Evolutionary conservation across 768 basidiomycete species (phyloP), one percentile per base, ranked within the genome.

Genomic region (Tricholoma terreum): DNA sequence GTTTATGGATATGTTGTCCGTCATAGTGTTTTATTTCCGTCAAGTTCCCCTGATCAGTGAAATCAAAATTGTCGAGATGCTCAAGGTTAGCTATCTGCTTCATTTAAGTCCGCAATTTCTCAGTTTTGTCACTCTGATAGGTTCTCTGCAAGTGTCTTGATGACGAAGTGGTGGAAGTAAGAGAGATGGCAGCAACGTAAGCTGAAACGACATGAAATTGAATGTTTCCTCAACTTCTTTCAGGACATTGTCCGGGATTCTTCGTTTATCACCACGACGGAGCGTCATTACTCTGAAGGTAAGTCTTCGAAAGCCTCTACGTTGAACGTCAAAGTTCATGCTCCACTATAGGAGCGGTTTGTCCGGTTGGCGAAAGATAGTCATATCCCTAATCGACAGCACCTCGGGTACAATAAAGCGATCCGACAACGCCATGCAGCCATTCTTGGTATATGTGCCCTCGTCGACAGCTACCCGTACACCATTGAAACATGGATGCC

Each of bases 401-500:
- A 88, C 45, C 77, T 85, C 54, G 60, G 77, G 63, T 95, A 94
- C 70, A 86, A 82, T 57, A 75, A 77, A 46, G 83, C 87, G 6
- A 75, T 95, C 12, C 84, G 92, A 24, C 84, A 88, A 66, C 82
- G 91, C 21, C 94, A 97, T 70, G 90, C 92, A 22, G 94, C 94
- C 1, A 90, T 98, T 56, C 79, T 98, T 49, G 96, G 96, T n/a
- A 86, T 95, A 43, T 92, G 92, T 61, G 92, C 96, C 5, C 76
- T 98, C 31, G 84, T 98, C 33, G 92, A 95, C 64, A 95, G 94
- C 56, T 96, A 90, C 69, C 96, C 96, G 0, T 97, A 97, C 73
- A 94, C 94, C 1, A 89, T 98, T 12, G 96, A 96, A 66, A 85
- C 86, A 60, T 98, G 94, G 89, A 87, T 96, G 83, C 92, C 94